A percentile compares a stretch with the other conserved stretches of the same genome.
Conservation (phyloP, 345 rosid species). For the Citrus mangshanensis region DNA sequence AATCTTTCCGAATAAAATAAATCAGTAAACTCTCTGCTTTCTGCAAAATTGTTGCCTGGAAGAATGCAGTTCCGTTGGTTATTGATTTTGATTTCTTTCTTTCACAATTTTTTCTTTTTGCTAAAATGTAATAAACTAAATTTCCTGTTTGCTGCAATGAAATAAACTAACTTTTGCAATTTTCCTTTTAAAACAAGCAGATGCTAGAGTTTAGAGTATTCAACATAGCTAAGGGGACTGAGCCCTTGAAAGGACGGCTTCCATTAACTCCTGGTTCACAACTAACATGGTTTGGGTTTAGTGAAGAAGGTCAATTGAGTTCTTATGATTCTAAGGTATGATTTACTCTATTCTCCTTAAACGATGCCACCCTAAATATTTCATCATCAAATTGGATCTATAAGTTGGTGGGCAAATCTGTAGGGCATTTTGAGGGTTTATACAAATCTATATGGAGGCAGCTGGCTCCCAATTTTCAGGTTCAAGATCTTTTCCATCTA, state of each 20-base stretch:
- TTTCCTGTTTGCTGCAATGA: not conserved
- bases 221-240: constrained; percentile 56
- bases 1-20: not conserved
- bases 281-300: constrained; percentile 83
- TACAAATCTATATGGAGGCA: constrained; percentile 78
- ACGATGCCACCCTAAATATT: not conserved
- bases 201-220: constrained; percentile 70
- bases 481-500: constrained; percentile 28
- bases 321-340: constrained; percentile 83
- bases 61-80: not conserved
- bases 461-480: constrained; percentile 97
- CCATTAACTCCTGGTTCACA: constrained; percentile 80
- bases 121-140: not conserved
- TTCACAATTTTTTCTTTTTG: not conserved
- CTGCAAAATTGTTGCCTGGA: not conserved
- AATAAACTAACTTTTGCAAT: not conserved
- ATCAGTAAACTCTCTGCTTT: not conserved
- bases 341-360: constrained; percentile 4
- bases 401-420: constrained; percentile 4
- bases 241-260: constrained; percentile 59
- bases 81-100: not conserved
- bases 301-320: constrained; percentile 86
- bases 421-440: constrained; percentile 77
- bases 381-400: not conserved
- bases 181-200: constrained; percentile 39